Percentiles rank a stretch among this genome's conserved stretches.
These are phyloP conservation scores for Stylosanthes scabra DNA, from an alignment of 331 rosid species.

Conservation along the genomic window DNA sequence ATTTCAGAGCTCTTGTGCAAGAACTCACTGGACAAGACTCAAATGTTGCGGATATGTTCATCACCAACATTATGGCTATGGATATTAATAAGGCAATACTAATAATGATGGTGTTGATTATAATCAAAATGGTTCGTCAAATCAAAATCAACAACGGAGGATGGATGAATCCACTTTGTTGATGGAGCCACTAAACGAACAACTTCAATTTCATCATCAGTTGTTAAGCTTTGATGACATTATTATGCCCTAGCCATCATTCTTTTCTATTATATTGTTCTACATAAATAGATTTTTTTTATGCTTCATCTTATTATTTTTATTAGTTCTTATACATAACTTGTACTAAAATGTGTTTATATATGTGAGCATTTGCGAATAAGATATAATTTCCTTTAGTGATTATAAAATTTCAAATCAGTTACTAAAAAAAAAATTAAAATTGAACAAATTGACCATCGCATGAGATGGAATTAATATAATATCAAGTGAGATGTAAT, in stretches of 20 bases:
- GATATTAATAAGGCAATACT: conserved; percentile 39
- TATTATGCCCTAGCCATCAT: conserved; percentile 13
- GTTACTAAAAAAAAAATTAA: too few species aligned
- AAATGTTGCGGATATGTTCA: conserved; percentile 56
- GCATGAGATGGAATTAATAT: too few species aligned
- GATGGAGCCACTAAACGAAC: conserved; percentile 33
- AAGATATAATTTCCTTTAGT: too few species aligned
- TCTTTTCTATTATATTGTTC: neutral
- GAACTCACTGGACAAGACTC: conserved; percentile 89
- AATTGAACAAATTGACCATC: too few species aligned
- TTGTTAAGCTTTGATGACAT: conserved; percentile 35
- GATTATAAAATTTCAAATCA: too few species aligned
- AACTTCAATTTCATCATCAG: conserved; percentile 20
- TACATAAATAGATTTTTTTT: neutral
- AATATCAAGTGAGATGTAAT: too few species aligned
- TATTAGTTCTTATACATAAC: neutral
- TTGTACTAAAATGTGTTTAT: neutral
- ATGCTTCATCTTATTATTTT: neutral
- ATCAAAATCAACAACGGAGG: conserved; percentile 32
- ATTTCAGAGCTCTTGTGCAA: conserved; percentile 89
- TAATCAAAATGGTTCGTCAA: neutral
- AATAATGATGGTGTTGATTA: neutral
- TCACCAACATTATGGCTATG: conserved; percentile 28
- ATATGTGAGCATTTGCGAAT: neutral
- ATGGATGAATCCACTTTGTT: conserved; percentile 17